A percentile compares a stretch with the other conserved stretches of the same genome.
phyloP scores from a whole-genome alignment of 1,284 basidiomycete genomes.

The Puccinia triticina region DNA sequence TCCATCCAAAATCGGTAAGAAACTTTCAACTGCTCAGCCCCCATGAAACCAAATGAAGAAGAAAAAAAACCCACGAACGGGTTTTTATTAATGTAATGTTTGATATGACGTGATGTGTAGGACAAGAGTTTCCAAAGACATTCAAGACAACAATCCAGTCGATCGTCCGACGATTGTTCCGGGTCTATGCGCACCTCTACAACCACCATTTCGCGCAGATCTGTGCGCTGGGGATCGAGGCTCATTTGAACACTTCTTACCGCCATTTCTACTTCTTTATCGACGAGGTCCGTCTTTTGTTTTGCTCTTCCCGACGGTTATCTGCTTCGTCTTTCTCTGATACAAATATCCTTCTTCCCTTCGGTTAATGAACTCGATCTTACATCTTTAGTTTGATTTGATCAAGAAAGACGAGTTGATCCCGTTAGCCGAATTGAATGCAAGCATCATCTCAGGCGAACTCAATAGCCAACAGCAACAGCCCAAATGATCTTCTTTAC shows the following conservation, averaged over 20 bases:
- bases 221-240: slow-evolving; percentile 96
- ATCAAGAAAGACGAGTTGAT: slow-evolving; percentile 95
- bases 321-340: too few species aligned
- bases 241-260: slow-evolving; percentile 98
- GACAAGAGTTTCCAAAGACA: slow-evolving; percentile 73
- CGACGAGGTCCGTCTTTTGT: slow-evolving; percentile 68
- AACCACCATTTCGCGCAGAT: slow-evolving; percentile 99
- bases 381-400: slow-evolving; percentile 83
- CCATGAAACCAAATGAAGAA: neutral
- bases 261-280: slow-evolving; percentile 97
- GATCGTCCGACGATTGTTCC: slow-evolving; percentile 87
- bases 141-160: slow-evolving; percentile 90
- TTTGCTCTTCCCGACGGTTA: neutral
- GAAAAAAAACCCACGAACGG: neutral
- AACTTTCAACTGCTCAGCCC: neutral
- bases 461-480: slow-evolving; percentile 17
- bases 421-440: slow-evolving; percentile 93
- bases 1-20: slow-evolving; percentile 86
- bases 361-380: too few species aligned
- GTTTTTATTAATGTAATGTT: neutral
- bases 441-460: slow-evolving; percentile 73
- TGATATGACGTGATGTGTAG: slow-evolving; percentile 2
- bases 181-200: slow-evolving; percentile 98
- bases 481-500: neutral
- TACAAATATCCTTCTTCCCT: too few species aligned